Evolutionary conservation across 768 basidiomycete species (phyloP).

Genomic region (Pleurotus platypus): DNA sequence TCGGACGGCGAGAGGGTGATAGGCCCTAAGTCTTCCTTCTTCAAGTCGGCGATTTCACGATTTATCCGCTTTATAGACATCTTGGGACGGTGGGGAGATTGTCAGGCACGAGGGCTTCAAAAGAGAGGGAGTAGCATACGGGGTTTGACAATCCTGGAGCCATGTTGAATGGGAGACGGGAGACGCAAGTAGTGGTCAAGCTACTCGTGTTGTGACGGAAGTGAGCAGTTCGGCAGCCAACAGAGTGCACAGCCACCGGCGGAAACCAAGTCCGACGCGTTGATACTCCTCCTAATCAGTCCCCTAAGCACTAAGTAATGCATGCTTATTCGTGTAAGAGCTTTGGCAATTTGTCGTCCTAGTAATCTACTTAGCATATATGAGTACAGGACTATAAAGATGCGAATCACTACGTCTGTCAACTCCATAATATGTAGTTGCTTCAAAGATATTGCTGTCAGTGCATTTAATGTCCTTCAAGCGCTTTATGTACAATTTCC

Average conservation of each 20-base stretch:
- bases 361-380: no score
- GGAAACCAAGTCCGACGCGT: not conserved
- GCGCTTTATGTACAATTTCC: no score
- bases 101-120: not conserved
- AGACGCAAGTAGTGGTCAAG: not conserved
- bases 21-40: conserved; percentile 78
- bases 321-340: no score
- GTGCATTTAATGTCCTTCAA: no score
- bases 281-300: no score
- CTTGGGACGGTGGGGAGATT: conserved; percentile 15
- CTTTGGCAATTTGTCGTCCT: no score
- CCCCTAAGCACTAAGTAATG: no score
- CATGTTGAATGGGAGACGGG: conserved; percentile 17
- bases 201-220: no score
- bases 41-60: conserved; percentile 74
- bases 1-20: conserved; percentile 67
- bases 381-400: no score
- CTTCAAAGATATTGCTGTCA: no score
- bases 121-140: conserved; percentile 11
- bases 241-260: not conserved
- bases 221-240: not conserved
- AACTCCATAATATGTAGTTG: no score
- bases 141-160: conserved; percentile 22
- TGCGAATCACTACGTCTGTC: no score
- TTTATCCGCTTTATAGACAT: conserved; percentile 79